Percentiles rank a stretch among this genome's conserved stretches.
Conservation (phyloP, 2,329 filamentous ascomycete genomes). For the Clarireedia paspali region DNA sequence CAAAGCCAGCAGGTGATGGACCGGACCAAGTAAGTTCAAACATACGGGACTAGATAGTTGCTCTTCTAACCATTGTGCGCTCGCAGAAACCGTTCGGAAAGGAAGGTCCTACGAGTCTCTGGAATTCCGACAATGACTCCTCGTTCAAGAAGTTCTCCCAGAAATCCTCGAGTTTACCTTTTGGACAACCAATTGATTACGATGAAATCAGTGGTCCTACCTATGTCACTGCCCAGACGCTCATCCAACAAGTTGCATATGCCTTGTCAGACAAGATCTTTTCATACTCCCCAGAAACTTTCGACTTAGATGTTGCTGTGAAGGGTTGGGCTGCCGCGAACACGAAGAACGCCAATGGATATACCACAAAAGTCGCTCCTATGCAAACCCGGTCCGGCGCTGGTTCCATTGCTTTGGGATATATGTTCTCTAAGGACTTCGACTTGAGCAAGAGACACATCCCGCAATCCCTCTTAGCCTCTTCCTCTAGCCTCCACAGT, state of each 20-base stretch:
- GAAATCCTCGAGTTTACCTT: constrained; percentile 46
- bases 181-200: constrained; percentile 47
- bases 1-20: constrained; percentile 21
- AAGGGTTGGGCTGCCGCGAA: constrained; percentile 65
- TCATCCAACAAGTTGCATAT: constrained; percentile 95
- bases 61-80: constrained; percentile 1
- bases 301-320: constrained; percentile 79
- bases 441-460: constrained; percentile 85
- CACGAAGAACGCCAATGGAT: constrained; percentile 75
- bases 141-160: constrained; percentile 23
- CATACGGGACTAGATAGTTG: too few species aligned
- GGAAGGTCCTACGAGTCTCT: constrained; percentile 23
- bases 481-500: constrained; percentile 72
- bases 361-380: constrained; percentile 66
- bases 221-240: constrained; percentile 85
- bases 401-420: constrained; percentile 84
- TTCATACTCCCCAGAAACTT: constrained; percentile 89
- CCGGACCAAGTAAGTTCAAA: constrained; percentile 16
- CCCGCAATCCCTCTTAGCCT: constrained; percentile 83
- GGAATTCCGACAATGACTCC: constrained; percentile 24
- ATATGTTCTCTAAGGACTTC: constrained; percentile 97
- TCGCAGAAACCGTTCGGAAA: constrained; percentile 23
- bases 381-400: constrained; percentile 86
- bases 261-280: constrained; percentile 95
- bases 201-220: constrained; percentile 72